These are phyloP conservation scores for Mrakia blollopis DNA, from an alignment of 768 basidiomycete genomes.

Conservation along the genomic window DNA sequence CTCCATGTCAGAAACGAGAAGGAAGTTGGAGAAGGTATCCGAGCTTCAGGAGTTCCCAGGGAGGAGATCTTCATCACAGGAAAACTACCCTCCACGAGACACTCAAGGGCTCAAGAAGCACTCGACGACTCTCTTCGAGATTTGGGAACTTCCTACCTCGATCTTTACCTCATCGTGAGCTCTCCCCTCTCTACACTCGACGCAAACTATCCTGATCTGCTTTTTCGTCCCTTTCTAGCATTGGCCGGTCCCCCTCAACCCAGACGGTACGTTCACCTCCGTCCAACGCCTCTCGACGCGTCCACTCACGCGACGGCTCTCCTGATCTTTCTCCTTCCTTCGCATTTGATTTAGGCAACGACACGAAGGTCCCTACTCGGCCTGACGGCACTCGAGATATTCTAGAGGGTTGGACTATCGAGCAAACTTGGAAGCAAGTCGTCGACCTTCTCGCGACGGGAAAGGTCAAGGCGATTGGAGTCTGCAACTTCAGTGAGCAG, in stretches of 20 bases:
- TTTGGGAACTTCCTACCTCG: conserved; percentile 70
- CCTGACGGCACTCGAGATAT: conserved; percentile 7
- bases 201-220: not conserved
- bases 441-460: not conserved
- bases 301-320: not conserved
- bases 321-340: not conserved
- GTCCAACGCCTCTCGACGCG: not conserved
- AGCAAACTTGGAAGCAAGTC: conserved; percentile 11
- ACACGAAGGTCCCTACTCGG: conserved; percentile 8
- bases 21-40: conserved; percentile 69
- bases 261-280: not conserved
- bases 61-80: conserved; percentile 68
- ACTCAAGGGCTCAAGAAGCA: conserved; percentile 56
- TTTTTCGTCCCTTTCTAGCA: not conserved
- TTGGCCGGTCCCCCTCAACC: conserved; percentile 15
- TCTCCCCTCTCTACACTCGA: not conserved
- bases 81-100: conserved; percentile 51
- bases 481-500: not conserved
- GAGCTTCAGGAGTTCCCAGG: conserved; percentile 65
- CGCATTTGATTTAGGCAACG: not conserved
- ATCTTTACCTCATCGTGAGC: conserved; percentile 46
- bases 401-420: conserved; percentile 11
- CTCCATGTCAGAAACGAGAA: conserved; percentile 54
- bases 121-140: conserved; percentile 61
- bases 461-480: conserved; percentile 19